Evolutionary conservation across 805 yeast species (phyloP).

Genomic region (Kluyveromyces lactis): DNA sequence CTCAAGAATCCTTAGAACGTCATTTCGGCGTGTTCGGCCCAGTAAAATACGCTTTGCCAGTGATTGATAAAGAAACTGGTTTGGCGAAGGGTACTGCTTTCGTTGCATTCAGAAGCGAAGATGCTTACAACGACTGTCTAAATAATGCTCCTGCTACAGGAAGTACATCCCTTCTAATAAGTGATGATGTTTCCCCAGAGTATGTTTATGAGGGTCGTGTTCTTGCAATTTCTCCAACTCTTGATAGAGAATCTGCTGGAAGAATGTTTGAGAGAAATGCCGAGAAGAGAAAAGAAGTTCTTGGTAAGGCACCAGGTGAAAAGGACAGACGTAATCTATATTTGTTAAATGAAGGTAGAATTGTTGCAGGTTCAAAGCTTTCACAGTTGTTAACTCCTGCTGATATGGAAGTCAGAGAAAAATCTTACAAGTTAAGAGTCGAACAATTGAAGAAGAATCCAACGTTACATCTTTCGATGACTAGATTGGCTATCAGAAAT

Average conservation of each 20-base stretch:
- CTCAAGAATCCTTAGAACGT: constrained; percentile 62
- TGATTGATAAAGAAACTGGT: constrained; percentile 76
- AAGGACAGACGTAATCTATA: constrained; percentile 80
- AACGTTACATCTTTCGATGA: constrained; percentile 81
- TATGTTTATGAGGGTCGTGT: constrained; percentile 93
- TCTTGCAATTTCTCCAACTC: constrained; percentile 73
- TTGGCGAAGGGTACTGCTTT: constrained; percentile 92
- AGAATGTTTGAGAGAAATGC: constrained; percentile 66
- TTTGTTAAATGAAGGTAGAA: constrained; percentile 89
- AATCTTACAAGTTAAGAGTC: constrained; percentile 76
- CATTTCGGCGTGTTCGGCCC: constrained; percentile 81
- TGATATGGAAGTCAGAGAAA: constrained; percentile 82
- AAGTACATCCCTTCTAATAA: constrained; percentile 57
- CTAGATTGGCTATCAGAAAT: constrained; percentile 91
- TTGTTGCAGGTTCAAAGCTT: constrained; percentile 69
- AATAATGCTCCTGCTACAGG: constrained; percentile 70
- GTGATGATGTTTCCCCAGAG: constrained; percentile 85
- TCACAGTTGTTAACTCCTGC: constrained; percentile 58
- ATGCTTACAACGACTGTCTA: constrained; percentile 60
- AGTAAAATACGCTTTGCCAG: constrained; percentile 89
- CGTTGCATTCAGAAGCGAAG: constrained; percentile 67
- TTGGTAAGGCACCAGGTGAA: constrained; percentile 75
- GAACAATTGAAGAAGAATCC: constrained; percentile 90
- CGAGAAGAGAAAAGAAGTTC: constrained; percentile 57
- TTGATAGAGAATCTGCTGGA: constrained; percentile 77